Evolutionary conservation across 2,329 filamentous ascomycete species (phyloP).

Genomic region (Tolypocladium sp.): DNA sequence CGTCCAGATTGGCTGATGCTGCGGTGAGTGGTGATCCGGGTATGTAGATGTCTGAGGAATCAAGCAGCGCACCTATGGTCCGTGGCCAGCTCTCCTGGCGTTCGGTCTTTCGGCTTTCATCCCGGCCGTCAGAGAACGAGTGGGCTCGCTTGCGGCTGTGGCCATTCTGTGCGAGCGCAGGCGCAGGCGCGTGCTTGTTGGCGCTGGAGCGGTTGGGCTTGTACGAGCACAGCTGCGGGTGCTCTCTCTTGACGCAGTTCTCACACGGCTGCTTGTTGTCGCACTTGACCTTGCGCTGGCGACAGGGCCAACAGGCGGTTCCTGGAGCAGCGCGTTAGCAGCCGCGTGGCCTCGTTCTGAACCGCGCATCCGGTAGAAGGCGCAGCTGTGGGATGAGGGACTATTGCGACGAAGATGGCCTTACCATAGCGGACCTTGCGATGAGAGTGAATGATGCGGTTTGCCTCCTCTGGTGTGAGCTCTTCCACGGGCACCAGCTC

Average conservation of each 20-base stretch:
- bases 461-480: conserved; percentile 56
- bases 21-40: conserved; percentile 9
- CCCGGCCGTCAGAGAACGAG: conserved; percentile 21
- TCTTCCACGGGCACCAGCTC: conserved; percentile 41
- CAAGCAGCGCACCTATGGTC: conserved; percentile 25
- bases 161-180: conserved; percentile 13
- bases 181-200: conserved; percentile 21
- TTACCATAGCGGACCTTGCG: conserved; percentile 60
- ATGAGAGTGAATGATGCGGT: conserved; percentile 59
- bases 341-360: neutral
- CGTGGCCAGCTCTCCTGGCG: conserved; percentile 33
- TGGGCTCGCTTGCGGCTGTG: conserved; percentile 22
- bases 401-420: neutral
- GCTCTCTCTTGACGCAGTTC: conserved; percentile 58
- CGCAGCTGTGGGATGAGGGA: neutral
- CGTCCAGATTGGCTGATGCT: conserved; percentile 33
- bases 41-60: neutral
- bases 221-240: conserved; percentile 56
- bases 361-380: neutral
- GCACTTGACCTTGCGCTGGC: conserved; percentile 60
- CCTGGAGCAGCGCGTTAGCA: conserved; percentile 24
- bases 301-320: conserved; percentile 58
- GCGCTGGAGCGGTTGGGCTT: conserved; percentile 46
- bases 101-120: conserved; percentile 23
- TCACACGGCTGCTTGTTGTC: conserved; percentile 61